Base-by-base conservation (phyloP, 768 basidiomycete species). In the Boletus bicolor region DNA sequence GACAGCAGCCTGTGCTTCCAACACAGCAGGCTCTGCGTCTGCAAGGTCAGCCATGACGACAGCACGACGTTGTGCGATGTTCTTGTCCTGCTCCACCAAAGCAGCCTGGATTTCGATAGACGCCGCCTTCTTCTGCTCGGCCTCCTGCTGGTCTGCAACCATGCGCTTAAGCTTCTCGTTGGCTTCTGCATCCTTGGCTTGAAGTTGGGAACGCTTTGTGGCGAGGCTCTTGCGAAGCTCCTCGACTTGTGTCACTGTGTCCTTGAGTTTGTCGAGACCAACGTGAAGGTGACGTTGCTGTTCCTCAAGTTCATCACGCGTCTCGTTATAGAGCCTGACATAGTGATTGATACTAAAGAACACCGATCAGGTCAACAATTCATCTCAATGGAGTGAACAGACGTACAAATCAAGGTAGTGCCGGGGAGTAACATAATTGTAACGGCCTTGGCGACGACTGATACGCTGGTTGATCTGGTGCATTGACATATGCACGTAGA, bases 371-470 rank as follows among this genome's bases (percentile, higher is more conserved):
- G 34, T 28, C 21, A 39, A 39, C 6, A 7, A 39, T 46, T 54
- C 36, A 11, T 38, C 15, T 5, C 10, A 2, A 42, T 38, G 24
- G n/a, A 47, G 30, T 53, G 49, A 56, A 59, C 51, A 55, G 7
- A 80, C 94, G 82, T 71, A 98, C 94, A 99, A 99, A 65, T 99
- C 97, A 54, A 99, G 81, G 72, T 98, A 99, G 72, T 99, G 97
- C 12, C 97, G 85, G 0, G 97, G 97, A 2, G 97, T 99, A 11
- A 95, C 92, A 70, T 97, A 92, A 70, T 97, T 95, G 71, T 93
- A 91, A 38, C 93, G 86, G n/a, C 95, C 96, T 75, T 94, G 93
- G 47, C 93, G 82, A 30, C 93, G 87, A 63, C 91, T 92, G 56
- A 98, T 81, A 49, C 89, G 85, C 51, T 86, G 83, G 64, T 96